phyloP scores from a whole-genome alignment of 805 yeast species.

The Sporopachydermia quercuum region DNA sequence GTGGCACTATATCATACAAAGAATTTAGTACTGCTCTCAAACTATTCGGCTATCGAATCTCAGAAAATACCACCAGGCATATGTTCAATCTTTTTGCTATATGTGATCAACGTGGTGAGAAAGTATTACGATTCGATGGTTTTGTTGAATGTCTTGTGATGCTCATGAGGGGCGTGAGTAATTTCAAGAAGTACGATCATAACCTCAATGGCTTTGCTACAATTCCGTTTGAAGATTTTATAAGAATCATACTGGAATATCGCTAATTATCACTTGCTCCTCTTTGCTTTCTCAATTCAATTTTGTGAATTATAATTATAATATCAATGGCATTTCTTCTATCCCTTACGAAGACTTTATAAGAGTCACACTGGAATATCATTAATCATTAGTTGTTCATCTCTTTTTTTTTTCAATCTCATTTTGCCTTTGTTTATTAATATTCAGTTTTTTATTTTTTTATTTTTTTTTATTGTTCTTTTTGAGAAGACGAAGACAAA shows the following conservation, averaged over 20 bases:
- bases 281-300: too few relatives aligned
- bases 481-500: too few relatives aligned
- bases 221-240: conserved; percentile 49
- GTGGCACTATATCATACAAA: conserved; percentile 37
- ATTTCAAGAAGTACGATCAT: conserved; percentile 49
- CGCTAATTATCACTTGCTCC: conserved; percentile 17
- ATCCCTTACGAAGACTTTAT: too few relatives aligned
- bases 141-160: conserved; percentile 54
- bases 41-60: conserved; percentile 36
- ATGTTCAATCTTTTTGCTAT: conserved; percentile 34
- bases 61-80: conserved; percentile 35
- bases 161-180: conserved; percentile 46
- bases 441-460: too few relatives aligned
- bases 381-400: too few relatives aligned
- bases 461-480: too few relatives aligned
- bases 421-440: too few relatives aligned
- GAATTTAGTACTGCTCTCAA: conserved; percentile 36
- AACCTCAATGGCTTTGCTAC: conserved; percentile 53
- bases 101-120: conserved; percentile 21
- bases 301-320: too few relatives aligned
- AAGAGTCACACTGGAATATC: too few relatives aligned
- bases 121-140: conserved; percentile 38
- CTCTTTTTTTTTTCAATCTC: too few relatives aligned
- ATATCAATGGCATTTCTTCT: too few relatives aligned
- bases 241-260: conserved; percentile 32